These are phyloP conservation scores for Cryptosporidium meleagridis DNA, from an alignment of 169 alveolate species.

Conservation along the genomic window DNA sequence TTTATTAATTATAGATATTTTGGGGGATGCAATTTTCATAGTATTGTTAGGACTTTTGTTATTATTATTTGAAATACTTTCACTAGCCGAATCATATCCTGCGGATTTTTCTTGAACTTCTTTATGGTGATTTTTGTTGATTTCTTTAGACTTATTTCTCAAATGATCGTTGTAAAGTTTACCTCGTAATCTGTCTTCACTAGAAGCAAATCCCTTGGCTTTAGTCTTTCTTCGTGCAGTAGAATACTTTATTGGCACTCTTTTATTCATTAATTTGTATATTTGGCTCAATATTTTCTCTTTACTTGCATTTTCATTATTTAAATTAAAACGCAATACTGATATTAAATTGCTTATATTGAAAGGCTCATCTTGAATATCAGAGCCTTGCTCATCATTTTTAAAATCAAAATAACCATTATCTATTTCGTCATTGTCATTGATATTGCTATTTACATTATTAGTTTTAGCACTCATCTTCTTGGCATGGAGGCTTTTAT, in stretches of 20 bases:
- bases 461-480: background rate
- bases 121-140: background rate
- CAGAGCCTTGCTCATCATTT: background rate
- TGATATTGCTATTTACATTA: background rate
- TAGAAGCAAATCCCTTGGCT: background rate
- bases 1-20: background rate
- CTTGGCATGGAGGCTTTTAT: background rate
- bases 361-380: background rate
- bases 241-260: constrained; percentile 28
- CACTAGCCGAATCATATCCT: background rate
- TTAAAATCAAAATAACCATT: background rate
- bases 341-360: constrained; percentile 3
- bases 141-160: background rate
- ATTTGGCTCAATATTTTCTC: constrained; percentile 5
- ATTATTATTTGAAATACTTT: background rate
- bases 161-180: background rate
- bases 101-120: background rate
- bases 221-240: constrained; percentile 3
- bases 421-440: background rate
- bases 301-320: constrained; percentile 29
- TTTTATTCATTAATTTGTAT: constrained; percentile 11
- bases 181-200: background rate
- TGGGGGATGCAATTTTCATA: background rate
- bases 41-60: background rate
- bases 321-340: constrained; percentile 30